Base-by-base conservation (phyloP, 352 stramenopile genomes). In the Pythium sp. region DNA sequence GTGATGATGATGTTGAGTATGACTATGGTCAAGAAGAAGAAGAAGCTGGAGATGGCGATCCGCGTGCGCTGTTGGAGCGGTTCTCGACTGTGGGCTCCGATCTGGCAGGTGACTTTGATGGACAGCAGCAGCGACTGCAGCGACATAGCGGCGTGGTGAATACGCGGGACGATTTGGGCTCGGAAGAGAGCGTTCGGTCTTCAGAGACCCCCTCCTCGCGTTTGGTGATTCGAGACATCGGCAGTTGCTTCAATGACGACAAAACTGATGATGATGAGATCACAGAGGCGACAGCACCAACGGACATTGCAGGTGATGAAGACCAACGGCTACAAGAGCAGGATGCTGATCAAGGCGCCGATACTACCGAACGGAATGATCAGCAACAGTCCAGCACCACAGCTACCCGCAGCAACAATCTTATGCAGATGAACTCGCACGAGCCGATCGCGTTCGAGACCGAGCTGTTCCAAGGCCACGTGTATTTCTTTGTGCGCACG, bases 401-500 rank as follows among this genome's bases (percentile, higher is more conserved):
- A 56, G 49, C 22, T 7, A 47, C 14, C 43, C 6, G 6, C 12
- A 28, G 0, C 36, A 30, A 22, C 36, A 53, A n/a, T 20, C 38
- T 68, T 49, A 74, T 94, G 41, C 61, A 72, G 20, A 78, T 93
- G 72, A 95, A 94, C 69, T 76, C 83, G 5, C 76, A 71, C 43
- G 61, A 72, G 30, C 86, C 87, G 11, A 73, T 94, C 18, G 57
- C 76, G 14, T 95, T 98, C 66, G 87, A 97, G 75, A 98, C 92
- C 30, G 87, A 94, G 8, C 83, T 97, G 58, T 97, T 97, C 63
- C 62, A 64, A 0, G 92, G 92, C 5, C 76, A 84, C 41, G 86
- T 87, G 47, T 72, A 92, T 26, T 96, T 98, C 41, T 73, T 98
- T 24, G 78, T 96, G 69, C 87, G 82, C 30, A 95, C 90, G 28